Evolutionary conservation across 2,329 filamentous ascomycete species (phyloP).

Genomic region (Beauveria medogensis): DNA sequence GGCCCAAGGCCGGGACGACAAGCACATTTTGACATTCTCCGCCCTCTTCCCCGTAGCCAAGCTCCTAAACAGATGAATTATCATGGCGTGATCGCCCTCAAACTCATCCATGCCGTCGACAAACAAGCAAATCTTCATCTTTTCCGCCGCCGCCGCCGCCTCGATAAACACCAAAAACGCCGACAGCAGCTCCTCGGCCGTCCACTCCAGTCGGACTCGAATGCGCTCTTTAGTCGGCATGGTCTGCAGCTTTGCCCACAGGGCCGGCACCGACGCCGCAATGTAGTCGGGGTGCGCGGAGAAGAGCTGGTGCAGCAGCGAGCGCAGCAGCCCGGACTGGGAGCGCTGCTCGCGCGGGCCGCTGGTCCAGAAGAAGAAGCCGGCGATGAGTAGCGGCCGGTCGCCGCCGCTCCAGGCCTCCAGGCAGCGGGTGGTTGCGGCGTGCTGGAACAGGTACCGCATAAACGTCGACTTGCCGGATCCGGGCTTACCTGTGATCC

Average conservation of each 20-base stretch:
- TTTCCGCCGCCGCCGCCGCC: conserved; percentile 10
- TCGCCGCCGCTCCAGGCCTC: conserved; percentile 17
- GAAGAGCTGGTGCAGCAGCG: conserved; percentile 28
- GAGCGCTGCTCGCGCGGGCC: conserved; percentile 31
- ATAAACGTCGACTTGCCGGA: conserved; percentile 40
- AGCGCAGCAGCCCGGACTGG: conserved; percentile 27
- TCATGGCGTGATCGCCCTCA: conserved; percentile 20
- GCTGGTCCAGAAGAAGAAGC: conserved; percentile 39
- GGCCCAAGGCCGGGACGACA: conserved; percentile 25
- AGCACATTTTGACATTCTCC: conserved; percentile 22
- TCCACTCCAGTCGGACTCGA: conserved; percentile 23
- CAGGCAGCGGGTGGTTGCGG: conserved; percentile 12
- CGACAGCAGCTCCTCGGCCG: conserved; percentile 20
- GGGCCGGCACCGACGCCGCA: conserved; percentile 18
- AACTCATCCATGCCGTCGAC: conserved; percentile 29
- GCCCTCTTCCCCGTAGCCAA: conserved; percentile 14
- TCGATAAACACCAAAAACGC: conserved; percentile 19
- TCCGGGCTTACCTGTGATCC: conserved; percentile 35
- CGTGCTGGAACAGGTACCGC: conserved; percentile 26
- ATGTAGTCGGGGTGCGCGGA: conserved; percentile 18
- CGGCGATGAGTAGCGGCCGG: conserved; percentile 23
- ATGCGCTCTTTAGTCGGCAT: conserved; percentile 26
- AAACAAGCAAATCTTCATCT: conserved; percentile 21
- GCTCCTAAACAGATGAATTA: conserved; percentile 22
- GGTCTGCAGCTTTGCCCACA: conserved; percentile 20